phyloP scores from a whole-genome alignment of 163 green algal genomes.

The Scenedesmus sp. region DNA sequence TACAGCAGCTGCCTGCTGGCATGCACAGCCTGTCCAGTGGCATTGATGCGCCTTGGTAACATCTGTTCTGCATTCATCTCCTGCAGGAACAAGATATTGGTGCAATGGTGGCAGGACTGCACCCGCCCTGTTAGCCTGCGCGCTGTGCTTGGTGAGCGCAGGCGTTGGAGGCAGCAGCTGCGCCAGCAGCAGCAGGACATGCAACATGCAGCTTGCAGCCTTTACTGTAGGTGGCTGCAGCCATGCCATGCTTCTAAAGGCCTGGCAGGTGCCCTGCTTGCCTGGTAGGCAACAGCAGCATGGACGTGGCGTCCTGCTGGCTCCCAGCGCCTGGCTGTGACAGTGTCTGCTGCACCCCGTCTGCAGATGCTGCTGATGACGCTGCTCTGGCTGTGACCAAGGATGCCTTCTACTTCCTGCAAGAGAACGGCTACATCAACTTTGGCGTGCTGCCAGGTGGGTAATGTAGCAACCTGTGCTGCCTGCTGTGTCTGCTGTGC shows the following conservation, averaged over 20 bases:
- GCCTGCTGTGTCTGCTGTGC: background rate
- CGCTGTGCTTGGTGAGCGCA: constrained; percentile 14
- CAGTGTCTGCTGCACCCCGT: background rate
- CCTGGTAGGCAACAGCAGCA: background rate
- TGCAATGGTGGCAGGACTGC: constrained; percentile 44
- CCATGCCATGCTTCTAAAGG: background rate
- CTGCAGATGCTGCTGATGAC: constrained; percentile 18
- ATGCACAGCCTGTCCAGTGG: background rate
- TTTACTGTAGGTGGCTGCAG: background rate
- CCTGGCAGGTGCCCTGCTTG: background rate
- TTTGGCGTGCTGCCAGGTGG: constrained; percentile 62
- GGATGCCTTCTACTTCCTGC: constrained; percentile 70
- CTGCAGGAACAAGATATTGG: constrained; percentile 38
- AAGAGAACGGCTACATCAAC: constrained; percentile 78
- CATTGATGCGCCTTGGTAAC: background rate
- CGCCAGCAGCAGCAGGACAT: background rate
- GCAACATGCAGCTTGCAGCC: background rate
- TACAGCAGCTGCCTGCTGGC: too few species aligned
- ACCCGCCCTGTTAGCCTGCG: constrained; percentile 20
- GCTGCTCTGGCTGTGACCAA: constrained; percentile 23
- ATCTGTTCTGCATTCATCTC: background rate
- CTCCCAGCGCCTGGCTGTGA: background rate
- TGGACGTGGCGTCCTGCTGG: background rate
- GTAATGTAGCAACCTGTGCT: background rate
- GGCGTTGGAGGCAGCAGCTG: background rate